Evolutionary conservation across 345 rosid genomes (phyloP).

Genomic region (Tarenaya hassleriana): DNA sequence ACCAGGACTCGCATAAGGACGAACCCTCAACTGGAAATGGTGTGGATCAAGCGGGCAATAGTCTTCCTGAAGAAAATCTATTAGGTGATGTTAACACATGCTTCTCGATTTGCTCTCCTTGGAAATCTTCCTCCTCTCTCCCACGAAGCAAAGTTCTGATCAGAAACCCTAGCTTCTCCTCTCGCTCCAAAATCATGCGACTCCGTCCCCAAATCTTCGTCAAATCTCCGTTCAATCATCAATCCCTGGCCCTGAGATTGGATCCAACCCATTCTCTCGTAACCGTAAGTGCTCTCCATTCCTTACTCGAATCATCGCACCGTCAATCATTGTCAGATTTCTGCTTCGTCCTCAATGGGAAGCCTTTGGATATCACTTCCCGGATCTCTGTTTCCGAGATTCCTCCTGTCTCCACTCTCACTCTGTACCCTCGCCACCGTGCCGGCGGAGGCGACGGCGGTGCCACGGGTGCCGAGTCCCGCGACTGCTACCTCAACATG

Average conservation of each 20-base stretch:
- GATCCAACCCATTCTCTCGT: constrained; percentile 33
- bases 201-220: constrained; percentile 40
- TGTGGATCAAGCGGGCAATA: constrained; percentile 32
- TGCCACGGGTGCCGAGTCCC: constrained; percentile 92
- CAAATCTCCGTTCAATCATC: constrained; percentile 32
- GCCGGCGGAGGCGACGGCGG: constrained; percentile 99
- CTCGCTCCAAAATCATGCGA: constrained; percentile 4
- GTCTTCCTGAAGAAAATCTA: constrained; percentile 39
- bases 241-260: constrained; percentile 34
- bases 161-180: constrained; percentile 17
- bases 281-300: constrained; percentile 39
- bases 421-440: constrained; percentile 43
- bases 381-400: constrained; percentile 36
- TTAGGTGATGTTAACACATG: constrained; percentile 31
- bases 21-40: constrained; percentile 27
- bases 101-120: fast-evolving
- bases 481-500: constrained; percentile 95
- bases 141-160: constrained; percentile 19
- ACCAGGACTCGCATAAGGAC: constrained; percentile 47
- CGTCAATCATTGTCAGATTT: constrained; percentile 27
- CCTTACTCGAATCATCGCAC: constrained; percentile 21
- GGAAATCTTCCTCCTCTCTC: background rate
- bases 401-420: constrained; percentile 51
- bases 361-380: constrained; percentile 40
- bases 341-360: constrained; percentile 59